Conservation (phyloP, 768 basidiomycete species). For the Chalciporus sphaerocephalus region DNA sequence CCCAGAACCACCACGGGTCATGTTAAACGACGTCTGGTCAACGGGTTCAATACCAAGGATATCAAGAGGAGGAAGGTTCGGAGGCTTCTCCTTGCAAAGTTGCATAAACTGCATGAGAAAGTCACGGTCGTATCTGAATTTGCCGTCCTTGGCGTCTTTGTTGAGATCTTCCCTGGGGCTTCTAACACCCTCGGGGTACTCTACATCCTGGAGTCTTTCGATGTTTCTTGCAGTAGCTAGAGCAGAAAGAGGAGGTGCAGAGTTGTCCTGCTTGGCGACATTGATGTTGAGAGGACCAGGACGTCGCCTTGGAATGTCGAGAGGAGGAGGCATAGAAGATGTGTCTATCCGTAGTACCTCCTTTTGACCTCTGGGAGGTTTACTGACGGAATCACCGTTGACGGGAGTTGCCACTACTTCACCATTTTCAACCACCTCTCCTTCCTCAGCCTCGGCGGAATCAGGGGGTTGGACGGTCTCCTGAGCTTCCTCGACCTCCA, state of each 20-base stretch:
- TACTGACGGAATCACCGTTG: slow-evolving; percentile 41
- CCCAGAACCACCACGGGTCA: slow-evolving; percentile 63
- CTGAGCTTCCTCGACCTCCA: slow-evolving; percentile 37
- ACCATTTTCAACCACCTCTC: slow-evolving; percentile 32
- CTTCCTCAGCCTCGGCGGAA: slow-evolving; percentile 42
- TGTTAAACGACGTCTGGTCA: slow-evolving; percentile 46
- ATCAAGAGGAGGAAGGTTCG: slow-evolving; percentile 81
- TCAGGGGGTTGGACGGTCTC: slow-evolving; percentile 36
- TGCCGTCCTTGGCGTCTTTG: slow-evolving; percentile 75
- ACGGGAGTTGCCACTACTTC: slow-evolving; percentile 25
- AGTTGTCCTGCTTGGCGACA: slow-evolving; percentile 39
- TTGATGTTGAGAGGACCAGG: slow-evolving; percentile 75
- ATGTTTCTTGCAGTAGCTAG: slow-evolving; percentile 83
- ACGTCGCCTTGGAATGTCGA: slow-evolving; percentile 42
- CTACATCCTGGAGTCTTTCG: slow-evolving; percentile 69
- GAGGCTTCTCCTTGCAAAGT: slow-evolving; percentile 93
- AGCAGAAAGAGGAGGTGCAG: slow-evolving; percentile 44
- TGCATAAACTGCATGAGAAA: slow-evolving; percentile 97
- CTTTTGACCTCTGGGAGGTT: slow-evolving; percentile 36
- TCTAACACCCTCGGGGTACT: slow-evolving; percentile 78
- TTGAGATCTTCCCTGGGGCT: slow-evolving; percentile 87
- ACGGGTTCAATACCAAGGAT: slow-evolving; percentile 86
- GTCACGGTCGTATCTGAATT: slow-evolving; percentile 95
- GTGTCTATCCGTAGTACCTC: slow-evolving; percentile 67
- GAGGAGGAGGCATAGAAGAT: slow-evolving; percentile 37